Evolutionary conservation across 139 green algal genomes (phyloP).

Genomic region (Tetratostichococcus sp.): DNA sequence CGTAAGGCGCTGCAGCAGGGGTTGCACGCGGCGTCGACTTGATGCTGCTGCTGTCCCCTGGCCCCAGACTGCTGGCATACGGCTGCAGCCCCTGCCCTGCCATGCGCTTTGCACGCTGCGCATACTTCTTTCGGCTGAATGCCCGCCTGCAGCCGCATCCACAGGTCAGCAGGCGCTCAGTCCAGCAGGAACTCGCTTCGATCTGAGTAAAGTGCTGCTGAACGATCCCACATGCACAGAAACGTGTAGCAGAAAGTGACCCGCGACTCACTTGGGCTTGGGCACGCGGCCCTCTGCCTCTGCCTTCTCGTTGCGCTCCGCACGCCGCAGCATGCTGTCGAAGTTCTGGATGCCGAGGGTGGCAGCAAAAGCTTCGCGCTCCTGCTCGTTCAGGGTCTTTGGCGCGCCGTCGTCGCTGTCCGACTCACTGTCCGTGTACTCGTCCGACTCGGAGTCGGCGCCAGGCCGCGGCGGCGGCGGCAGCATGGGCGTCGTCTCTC

Average conservation of each 20-base stretch:
- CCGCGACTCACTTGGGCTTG: background rate
- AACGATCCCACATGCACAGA: no score
- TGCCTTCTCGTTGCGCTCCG: conserved; percentile 57
- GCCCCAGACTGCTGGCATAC: no score
- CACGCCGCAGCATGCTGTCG: conserved; percentile 50
- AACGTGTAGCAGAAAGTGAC: no score
- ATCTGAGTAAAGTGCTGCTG: no score
- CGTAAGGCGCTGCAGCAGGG: background rate
- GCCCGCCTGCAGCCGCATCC: conserved; percentile 22
- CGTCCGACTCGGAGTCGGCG: background rate
- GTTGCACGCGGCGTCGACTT: background rate
- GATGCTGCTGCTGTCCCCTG: background rate
- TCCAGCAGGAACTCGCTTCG: no score
- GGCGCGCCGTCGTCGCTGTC: conserved; percentile 24
- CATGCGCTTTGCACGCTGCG: conserved; percentile 61
- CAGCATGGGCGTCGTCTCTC: background rate
- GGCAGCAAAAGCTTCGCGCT: conserved; percentile 43
- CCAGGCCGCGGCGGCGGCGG: background rate
- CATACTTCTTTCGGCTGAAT: conserved; percentile 55
- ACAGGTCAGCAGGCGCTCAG: background rate
- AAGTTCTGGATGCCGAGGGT: conserved; percentile 58
- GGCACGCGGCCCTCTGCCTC: conserved; percentile 25
- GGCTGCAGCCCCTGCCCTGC: conserved; percentile 54
- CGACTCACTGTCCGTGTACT: conserved; percentile 8
- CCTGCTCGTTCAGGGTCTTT: conserved; percentile 31